Evolutionary conservation across 805 yeast genomes (phyloP).

Genomic region (Candida saitoana): DNA sequence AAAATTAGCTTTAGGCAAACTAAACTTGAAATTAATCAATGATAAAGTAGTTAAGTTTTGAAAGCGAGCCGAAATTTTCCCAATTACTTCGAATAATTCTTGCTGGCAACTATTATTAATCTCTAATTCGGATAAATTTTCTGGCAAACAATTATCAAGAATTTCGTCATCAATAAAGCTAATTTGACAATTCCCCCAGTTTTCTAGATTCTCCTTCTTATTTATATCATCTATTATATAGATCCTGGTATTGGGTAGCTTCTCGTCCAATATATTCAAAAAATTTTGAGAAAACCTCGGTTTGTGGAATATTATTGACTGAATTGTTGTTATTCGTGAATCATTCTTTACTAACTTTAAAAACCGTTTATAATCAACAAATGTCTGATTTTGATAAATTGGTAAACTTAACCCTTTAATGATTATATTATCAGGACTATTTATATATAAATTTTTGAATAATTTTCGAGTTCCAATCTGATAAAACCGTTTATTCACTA

Average conservation of each 20-base stretch:
- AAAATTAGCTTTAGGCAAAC: neutral
- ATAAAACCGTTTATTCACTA: constrained; percentile 4
- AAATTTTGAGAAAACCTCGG: constrained; percentile 3
- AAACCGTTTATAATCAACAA: constrained; percentile 3
- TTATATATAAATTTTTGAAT: constrained; percentile 8
- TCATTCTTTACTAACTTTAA: neutral
- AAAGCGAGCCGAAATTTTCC: neutral
- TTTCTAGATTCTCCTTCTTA: neutral
- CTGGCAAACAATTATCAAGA: neutral
- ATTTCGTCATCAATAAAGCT: neutral
- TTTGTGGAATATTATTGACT: neutral
- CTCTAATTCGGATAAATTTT: neutral
- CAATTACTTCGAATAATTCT: neutral
- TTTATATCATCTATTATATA: constrained; percentile 1
- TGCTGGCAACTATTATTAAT: neutral
- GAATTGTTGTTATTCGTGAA: neutral
- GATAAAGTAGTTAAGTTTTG: neutral
- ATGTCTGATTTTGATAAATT: constrained; percentile 1
- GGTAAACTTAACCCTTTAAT: neutral
- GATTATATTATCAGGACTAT: constrained; percentile 4
- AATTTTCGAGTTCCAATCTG: constrained; percentile 5
- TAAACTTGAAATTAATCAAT: neutral
- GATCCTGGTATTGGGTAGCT: neutral
- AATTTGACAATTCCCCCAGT: neutral
- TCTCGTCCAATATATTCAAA: neutral